Conservation (phyloP, 768 basidiomycete genomes). For the Amanita pallidorosea region DNA sequence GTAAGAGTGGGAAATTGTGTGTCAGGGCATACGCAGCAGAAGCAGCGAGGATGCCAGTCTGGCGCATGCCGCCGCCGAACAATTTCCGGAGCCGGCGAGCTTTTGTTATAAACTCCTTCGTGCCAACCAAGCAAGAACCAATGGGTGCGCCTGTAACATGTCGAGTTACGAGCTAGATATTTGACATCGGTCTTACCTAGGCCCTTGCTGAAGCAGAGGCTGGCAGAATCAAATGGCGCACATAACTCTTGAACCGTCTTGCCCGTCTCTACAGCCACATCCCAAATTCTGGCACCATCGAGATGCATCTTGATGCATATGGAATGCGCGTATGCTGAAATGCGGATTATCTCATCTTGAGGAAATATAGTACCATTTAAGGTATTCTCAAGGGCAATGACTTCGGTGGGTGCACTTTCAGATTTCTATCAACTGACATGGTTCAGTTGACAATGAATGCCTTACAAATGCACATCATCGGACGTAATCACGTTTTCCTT, state of each 20-base stretch:
- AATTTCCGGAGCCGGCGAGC: conserved; percentile 91
- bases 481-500: conserved; percentile 52
- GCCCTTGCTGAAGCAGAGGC: conserved; percentile 95
- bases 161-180: neutral
- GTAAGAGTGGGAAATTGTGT: conserved; percentile 69
- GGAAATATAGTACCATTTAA: conserved; percentile 88
- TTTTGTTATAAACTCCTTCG: conserved; percentile 61
- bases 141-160: conserved; percentile 53
- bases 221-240: conserved; percentile 85
- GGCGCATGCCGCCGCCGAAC: conserved; percentile 93
- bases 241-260: conserved; percentile 65
- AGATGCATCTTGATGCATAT: conserved; percentile 76
- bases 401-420: conserved; percentile 65
- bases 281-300: conserved; percentile 93
- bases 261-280: conserved; percentile 70
- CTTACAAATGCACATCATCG: conserved; percentile 56
- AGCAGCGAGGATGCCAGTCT: conserved; percentile 77
- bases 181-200: conserved; percentile 46
- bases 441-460: neutral
- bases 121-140: conserved; percentile 78
- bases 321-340: conserved; percentile 63
- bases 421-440: neutral
- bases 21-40: conserved; percentile 83
- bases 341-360: conserved; percentile 77
- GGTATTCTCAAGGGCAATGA: conserved; percentile 90